Evolutionary conservation across 306 rosid genomes (phyloP).

Genomic region (Corylus avellana): DNA sequence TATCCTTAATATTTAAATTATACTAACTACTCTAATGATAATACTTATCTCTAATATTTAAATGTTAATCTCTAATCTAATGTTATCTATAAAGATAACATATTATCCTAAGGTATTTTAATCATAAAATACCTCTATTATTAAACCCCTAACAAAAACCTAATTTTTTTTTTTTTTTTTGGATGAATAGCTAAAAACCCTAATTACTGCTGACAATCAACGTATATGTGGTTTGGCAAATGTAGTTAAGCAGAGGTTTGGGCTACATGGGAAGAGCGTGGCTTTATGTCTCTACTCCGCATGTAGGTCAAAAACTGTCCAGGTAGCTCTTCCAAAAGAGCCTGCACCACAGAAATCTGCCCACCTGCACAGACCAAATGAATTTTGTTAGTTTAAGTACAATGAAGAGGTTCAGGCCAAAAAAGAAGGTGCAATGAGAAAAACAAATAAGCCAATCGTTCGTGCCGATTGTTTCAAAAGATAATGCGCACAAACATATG

Average conservation of each 20-base stretch:
- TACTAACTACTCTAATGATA: too few species aligned
- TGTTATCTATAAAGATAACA: too few species aligned
- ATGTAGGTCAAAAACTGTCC: constrained; percentile 70
- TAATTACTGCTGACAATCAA: too few species aligned
- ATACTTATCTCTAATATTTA: too few species aligned
- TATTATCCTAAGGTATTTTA: too few species aligned
- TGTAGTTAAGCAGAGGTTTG: constrained; percentile 12
- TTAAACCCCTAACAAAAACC: too few species aligned
- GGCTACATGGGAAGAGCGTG: constrained; percentile 24
- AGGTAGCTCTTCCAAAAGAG: constrained; percentile 82
- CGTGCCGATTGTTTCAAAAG: neutral
- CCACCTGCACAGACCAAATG: constrained; percentile 43
- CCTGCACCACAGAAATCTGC: constrained; percentile 57
- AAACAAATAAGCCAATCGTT: neutral
- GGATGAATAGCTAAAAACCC: too few species aligned
- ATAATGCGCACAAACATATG: neutral
- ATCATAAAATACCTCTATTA: too few species aligned
- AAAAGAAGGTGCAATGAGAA: neutral
- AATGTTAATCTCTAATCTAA: too few species aligned
- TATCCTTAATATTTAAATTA: too few species aligned
- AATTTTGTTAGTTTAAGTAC: neutral
- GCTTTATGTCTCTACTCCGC: constrained; percentile 61
- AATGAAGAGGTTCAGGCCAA: neutral
- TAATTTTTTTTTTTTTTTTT: too few species aligned
- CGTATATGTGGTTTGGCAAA: too few species aligned